A percentile compares a stretch with the other conserved stretches of the same genome.
phyloP scores from a whole-genome alignment of 805 yeast species.

The Saccharomycopsis malanga region DNA sequence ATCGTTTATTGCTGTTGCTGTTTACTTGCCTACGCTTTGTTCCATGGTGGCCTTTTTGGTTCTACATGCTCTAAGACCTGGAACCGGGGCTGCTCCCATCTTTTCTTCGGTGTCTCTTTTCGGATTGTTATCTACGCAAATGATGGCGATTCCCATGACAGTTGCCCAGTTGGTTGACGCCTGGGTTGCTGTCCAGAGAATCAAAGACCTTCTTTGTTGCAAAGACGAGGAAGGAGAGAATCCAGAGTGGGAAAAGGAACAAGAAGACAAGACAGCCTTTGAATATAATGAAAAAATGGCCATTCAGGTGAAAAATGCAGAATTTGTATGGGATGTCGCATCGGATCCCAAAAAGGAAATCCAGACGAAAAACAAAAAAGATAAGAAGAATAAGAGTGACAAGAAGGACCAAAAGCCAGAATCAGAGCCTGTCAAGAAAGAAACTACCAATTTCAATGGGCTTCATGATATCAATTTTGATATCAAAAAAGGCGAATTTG shows the following conservation, averaged over 20 bases:
- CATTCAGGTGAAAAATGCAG: conserved; percentile 43
- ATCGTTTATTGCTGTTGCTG: conserved; percentile 40
- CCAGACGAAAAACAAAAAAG: conserved; percentile 11
- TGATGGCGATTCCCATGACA: conserved; percentile 65
- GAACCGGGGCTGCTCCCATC: conserved; percentile 49
- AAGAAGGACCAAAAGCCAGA: neutral
- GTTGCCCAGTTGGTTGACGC: conserved; percentile 65
- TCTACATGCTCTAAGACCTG: conserved; percentile 32
- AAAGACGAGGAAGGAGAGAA: conserved; percentile 34
- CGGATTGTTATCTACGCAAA: conserved; percentile 52
- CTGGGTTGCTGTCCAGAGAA: conserved; percentile 50
- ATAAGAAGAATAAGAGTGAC: neutral
- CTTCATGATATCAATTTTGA: conserved; percentile 36
- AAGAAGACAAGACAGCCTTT: conserved; percentile 18
- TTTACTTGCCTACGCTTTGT: conserved; percentile 45
- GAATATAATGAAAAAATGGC: conserved; percentile 30
- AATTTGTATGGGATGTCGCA: conserved; percentile 57
- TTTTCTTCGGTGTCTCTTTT: conserved; percentile 68
- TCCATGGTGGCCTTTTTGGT: conserved; percentile 48
- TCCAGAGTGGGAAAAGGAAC: conserved; percentile 25
- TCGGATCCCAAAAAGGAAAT: conserved; percentile 25
- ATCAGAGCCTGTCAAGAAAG: neutral
- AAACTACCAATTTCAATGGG: conserved; percentile 13
- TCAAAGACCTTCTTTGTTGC: conserved; percentile 45
- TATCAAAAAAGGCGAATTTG: conserved; percentile 53